Evolutionary conservation across 495 filamentous ascomycete species (phyloP).

Genomic region (Penicillium egyptiacum): DNA sequence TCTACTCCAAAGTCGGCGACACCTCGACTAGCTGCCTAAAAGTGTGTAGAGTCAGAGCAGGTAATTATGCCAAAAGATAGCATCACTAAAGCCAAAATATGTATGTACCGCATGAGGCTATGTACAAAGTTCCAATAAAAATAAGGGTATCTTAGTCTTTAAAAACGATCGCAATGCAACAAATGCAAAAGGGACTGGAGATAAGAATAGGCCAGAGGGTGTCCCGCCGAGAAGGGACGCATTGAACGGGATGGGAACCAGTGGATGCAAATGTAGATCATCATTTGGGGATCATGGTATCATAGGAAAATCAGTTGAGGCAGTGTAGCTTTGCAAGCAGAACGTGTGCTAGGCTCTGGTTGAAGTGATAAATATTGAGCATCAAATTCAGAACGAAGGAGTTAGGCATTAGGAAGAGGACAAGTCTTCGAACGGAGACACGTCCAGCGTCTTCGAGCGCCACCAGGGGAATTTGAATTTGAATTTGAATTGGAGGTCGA

Average conservation of each 20-base stretch:
- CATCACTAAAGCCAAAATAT: neutral
- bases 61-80: conserved; percentile 1
- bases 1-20: neutral
- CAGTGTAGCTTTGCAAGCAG: neutral
- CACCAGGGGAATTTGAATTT: neutral
- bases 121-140: conserved; percentile 1
- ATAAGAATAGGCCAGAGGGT: conserved; percentile 1
- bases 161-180: conserved; percentile 1
- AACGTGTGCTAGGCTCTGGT: conserved; percentile 9
- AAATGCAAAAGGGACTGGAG: conserved; percentile 4
- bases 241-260: neutral
- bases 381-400: neutral
- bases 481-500: neutral
- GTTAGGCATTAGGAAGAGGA: conserved; percentile 2
- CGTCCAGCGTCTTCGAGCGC: conserved; percentile 21
- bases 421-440: conserved; percentile 23
- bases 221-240: neutral
- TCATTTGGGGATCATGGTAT: conserved; percentile 16
- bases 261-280: conserved; percentile 13
- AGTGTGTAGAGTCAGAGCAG: neutral
- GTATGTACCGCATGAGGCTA: neutral
- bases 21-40: neutral
- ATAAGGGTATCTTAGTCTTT: conserved; percentile 12
- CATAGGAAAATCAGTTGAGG: conserved; percentile 5
- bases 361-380: neutral